Evolutionary conservation across 2,329 filamentous ascomycete genomes (phyloP).

Genomic region (Colletotrichum sp.): DNA sequence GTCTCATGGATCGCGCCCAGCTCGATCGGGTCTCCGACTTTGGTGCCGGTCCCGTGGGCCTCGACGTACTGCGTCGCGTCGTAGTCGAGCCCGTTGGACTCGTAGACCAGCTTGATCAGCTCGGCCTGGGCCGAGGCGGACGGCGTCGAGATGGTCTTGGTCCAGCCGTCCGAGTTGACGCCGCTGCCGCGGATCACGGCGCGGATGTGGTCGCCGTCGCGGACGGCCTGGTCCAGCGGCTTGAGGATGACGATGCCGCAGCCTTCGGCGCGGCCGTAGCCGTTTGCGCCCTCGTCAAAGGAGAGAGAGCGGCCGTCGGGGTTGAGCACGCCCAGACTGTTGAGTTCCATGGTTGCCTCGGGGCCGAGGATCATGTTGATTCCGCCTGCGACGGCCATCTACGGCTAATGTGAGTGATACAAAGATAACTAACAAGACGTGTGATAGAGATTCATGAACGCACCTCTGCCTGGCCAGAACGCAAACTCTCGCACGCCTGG

Average conservation of each 20-base stretch:
- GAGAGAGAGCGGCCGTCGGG: slow-evolving; percentile 27
- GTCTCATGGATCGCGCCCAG: background rate
- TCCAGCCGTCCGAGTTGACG: slow-evolving; percentile 42
- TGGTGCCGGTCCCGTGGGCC: background rate
- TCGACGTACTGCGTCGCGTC: slow-evolving; percentile 6
- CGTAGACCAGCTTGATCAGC: slow-evolving; percentile 6
- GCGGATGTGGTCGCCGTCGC: slow-evolving; percentile 43
- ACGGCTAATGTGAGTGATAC: slow-evolving; percentile 16
- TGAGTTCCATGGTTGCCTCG: slow-evolving; percentile 5
- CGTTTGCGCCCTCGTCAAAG: background rate
- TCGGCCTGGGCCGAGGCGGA: slow-evolving; percentile 19
- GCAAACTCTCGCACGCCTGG: slow-evolving; percentile 35
- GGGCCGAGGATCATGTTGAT: background rate
- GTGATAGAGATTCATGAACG: slow-evolving; percentile 22
- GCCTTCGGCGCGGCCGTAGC: slow-evolving; percentile 13
- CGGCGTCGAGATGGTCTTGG: slow-evolving; percentile 45
- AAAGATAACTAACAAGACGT: background rate
- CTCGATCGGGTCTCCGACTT: background rate
- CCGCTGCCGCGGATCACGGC: slow-evolving; percentile 38
- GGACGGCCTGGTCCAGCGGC: slow-evolving; percentile 44
- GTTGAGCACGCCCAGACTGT: slow-evolving; percentile 36
- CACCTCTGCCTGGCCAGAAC: slow-evolving; percentile 27
- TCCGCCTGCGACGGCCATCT: slow-evolving; percentile 1
- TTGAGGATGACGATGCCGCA: slow-evolving; percentile 45
- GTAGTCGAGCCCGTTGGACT: background rate